Evolutionary conservation across 768 basidiomycete species (phyloP).

Genomic region (Phallus indusiatus): DNA sequence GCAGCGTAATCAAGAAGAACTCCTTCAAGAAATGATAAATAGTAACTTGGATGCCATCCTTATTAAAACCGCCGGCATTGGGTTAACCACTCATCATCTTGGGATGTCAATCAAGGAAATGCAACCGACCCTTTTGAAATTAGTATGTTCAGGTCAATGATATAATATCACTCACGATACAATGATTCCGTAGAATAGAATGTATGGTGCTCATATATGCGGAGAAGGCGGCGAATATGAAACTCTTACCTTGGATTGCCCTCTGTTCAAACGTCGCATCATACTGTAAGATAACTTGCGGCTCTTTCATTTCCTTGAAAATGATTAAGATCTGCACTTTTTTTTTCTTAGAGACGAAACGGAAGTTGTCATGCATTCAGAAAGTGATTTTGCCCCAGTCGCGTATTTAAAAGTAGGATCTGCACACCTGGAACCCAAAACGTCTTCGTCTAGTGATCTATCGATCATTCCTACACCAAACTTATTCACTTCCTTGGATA

Average conservation of each 20-base stretch:
- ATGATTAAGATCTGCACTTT: background rate
- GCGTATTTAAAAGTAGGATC: constrained; percentile 78
- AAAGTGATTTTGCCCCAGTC: constrained; percentile 80
- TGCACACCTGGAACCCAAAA: constrained; percentile 55
- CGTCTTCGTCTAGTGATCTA: background rate
- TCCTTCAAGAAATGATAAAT: constrained; percentile 80
- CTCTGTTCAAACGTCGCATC: constrained; percentile 75
- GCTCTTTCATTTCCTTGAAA: background rate
- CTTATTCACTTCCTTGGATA: constrained; percentile 37
- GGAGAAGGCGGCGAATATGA: constrained; percentile 99
- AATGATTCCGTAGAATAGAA: constrained; percentile 42
- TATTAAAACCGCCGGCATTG: constrained; percentile 95
- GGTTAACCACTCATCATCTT: constrained; percentile 67
- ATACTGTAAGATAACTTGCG: constrained; percentile 42
- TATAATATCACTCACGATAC: background rate
- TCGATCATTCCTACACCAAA: constrained; percentile 34
- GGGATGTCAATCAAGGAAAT: constrained; percentile 68
- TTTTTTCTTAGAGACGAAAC: constrained; percentile 38
- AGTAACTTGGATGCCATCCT: constrained; percentile 72
- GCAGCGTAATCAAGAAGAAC: constrained; percentile 83
- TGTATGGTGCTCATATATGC: constrained; percentile 88
- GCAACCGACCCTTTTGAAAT: constrained; percentile 56
- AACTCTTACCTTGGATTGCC: constrained; percentile 82
- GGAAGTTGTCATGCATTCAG: constrained; percentile 68
- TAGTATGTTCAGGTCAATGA: constrained; percentile 35